Evolutionary conservation across 176 grass and related monocot species (phyloP).

Genomic region (Dendrocalamus sinicus): DNA sequence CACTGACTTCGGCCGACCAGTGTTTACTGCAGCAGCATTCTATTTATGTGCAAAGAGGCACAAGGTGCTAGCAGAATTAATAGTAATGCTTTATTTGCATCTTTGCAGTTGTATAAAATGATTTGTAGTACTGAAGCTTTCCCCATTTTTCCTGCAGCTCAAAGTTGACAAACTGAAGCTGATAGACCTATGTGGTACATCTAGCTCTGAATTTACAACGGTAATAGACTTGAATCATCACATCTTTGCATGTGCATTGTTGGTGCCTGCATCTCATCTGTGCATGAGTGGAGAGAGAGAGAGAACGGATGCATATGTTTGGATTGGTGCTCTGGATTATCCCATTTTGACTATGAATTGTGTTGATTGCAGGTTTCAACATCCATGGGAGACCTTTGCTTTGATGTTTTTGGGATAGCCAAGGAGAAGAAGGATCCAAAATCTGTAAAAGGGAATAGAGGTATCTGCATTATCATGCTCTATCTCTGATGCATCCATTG

Average conservation of each 20-base stretch:
- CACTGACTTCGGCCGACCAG: conserved; percentile 81
- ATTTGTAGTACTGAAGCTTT: conserved; percentile 31
- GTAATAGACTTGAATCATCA: conserved; percentile 43
- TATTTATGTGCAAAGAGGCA: conserved; percentile 96
- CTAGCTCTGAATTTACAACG: conserved; percentile 83
- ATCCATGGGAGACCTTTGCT: conserved; percentile 94
- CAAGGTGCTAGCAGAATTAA: conserved; percentile 57
- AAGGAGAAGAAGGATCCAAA: conserved; percentile 96
- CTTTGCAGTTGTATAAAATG: not conserved
- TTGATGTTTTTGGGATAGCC: conserved; percentile 88
- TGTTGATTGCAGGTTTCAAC: conserved; percentile 68
- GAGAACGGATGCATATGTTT: not conserved
- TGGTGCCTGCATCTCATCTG: not conserved
- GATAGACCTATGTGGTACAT: conserved; percentile 86
- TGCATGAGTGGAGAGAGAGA: not conserved
- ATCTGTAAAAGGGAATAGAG: conserved; percentile 87
- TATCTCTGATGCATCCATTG: not conserved
- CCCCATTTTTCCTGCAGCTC: conserved; percentile 55
- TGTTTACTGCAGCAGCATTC: conserved; percentile 87
- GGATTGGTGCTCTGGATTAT: not conserved
- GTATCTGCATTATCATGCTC: conserved; percentile 40
- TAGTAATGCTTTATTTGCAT: not conserved
- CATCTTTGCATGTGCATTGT: not conserved
- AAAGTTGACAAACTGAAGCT: conserved; percentile 96
- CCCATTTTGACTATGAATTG: conserved; percentile 44